These are phyloP conservation scores for Parmelia sp. DNA, from an alignment of 495 filamentous ascomycete genomes.

Conservation along the genomic window DNA sequence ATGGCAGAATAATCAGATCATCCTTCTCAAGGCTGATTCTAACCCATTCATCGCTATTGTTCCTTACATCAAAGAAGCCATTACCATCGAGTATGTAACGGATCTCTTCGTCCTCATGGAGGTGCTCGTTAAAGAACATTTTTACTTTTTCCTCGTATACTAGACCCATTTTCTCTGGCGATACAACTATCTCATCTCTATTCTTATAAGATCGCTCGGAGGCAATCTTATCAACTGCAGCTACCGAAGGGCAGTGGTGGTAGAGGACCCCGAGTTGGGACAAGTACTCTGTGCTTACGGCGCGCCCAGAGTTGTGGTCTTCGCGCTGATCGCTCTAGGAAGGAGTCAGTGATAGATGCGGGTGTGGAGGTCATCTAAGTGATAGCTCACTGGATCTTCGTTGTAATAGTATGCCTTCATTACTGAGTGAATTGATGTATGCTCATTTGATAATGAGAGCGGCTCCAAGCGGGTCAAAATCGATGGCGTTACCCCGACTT, in stretches of 20 bases:
- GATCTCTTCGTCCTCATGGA: constrained; percentile 99
- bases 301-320: constrained; percentile 75
- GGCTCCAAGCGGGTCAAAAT: no score
- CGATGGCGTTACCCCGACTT: no score
- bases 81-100: constrained; percentile 86
- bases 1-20: constrained; percentile 77
- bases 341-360: constrained; percentile 18
- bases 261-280: constrained; percentile 70
- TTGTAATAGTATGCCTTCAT: constrained; percentile 87
- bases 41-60: constrained; percentile 72
- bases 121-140: constrained; percentile 86
- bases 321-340: constrained; percentile 83
- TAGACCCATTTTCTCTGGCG: constrained; percentile 77
- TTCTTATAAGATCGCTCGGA: constrained; percentile 78
- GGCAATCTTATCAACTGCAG: constrained; percentile 66
- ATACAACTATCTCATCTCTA: constrained; percentile 88
- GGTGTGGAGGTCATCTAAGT: constrained; percentile 8
- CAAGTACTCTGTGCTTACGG: constrained; percentile 56
- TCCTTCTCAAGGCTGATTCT: constrained; percentile 69
- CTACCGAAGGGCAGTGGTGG: constrained; percentile 57
- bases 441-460: no score
- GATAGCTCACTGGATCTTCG: constrained; percentile 60
- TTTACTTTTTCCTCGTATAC: constrained; percentile 84
- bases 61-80: constrained; percentile 91
- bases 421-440: constrained; percentile 10